phyloP scores from a whole-genome alignment of 2,329 filamentous ascomycete genomes.

The Calcarisporium arbuscula region DNA sequence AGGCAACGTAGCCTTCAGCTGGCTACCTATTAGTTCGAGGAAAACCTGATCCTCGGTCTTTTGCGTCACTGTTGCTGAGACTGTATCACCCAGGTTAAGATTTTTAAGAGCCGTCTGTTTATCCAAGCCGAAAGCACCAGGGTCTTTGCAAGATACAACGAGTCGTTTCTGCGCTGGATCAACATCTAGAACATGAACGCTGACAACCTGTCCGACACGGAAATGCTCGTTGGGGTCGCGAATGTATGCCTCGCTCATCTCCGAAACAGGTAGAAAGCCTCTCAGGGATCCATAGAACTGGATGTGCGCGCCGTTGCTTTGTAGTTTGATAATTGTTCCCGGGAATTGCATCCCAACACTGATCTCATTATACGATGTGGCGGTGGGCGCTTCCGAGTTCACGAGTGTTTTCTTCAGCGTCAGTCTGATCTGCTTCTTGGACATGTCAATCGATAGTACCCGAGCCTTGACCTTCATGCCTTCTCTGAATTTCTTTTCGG shows the following conservation, averaged over 20 bases:
- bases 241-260: conserved; percentile 98
- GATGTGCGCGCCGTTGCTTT: conserved; percentile 74
- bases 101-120: conserved; percentile 72
- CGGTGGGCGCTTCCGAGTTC: conserved; percentile 76
- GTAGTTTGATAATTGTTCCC: conserved; percentile 80
- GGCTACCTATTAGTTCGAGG: conserved; percentile 67
- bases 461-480: conserved; percentile 78
- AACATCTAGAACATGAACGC: conserved; percentile 78
- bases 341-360: conserved; percentile 69
- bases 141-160: conserved; percentile 89
- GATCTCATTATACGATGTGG: conserved; percentile 72
- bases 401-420: conserved; percentile 93
- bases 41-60: conserved; percentile 72
- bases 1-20: conserved; percentile 71
- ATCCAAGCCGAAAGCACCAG: conserved; percentile 65
- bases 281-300: conserved; percentile 83
- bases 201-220: conserved; percentile 82
- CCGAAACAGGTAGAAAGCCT: conserved; percentile 84
- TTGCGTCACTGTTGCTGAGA: conserved; percentile 74
- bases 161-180: conserved; percentile 65
- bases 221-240: conserved; percentile 86
- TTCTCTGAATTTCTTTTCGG: conserved; percentile 92
- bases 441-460: conserved; percentile 71
- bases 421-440: conserved; percentile 73
- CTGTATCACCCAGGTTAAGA: conserved; percentile 65